Evolutionary conservation across 2,329 filamentous ascomycete species (phyloP).

Genomic region (Alternaria sp.): DNA sequence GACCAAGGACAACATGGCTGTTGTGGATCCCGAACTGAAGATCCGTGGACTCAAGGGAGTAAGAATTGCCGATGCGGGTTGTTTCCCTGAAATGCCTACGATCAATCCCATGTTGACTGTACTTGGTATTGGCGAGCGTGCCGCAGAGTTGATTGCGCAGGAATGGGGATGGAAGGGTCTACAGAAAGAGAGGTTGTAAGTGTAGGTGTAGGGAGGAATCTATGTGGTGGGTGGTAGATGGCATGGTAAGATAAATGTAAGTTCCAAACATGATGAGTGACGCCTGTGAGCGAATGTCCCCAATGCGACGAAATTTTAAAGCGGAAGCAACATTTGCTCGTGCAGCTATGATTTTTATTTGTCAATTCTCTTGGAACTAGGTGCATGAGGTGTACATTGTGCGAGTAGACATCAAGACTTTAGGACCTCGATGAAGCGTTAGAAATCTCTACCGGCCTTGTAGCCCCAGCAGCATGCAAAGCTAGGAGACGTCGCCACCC

Average conservation of each 20-base stretch:
- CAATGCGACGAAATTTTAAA: background rate
- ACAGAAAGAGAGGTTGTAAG: slow-evolving; percentile 63
- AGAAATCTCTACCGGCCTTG: too few species aligned
- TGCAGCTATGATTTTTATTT: too few species aligned
- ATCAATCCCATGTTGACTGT: slow-evolving; percentile 95
- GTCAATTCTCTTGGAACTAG: too few species aligned
- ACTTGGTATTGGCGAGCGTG: slow-evolving; percentile 80
- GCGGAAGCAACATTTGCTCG: too few species aligned
- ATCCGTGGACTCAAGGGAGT: slow-evolving; percentile 76
- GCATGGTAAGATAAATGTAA: slow-evolving; percentile 1
- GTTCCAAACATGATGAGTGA: background rate
- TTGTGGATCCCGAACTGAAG: slow-evolving; percentile 79
- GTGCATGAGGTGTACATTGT: too few species aligned
- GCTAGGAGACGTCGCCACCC: too few species aligned
- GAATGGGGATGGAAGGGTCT: slow-evolving; percentile 72
- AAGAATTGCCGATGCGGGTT: slow-evolving; percentile 83
- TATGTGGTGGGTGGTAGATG: background rate
- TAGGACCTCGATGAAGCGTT: too few species aligned
- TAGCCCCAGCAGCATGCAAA: too few species aligned
- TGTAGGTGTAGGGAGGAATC: background rate
- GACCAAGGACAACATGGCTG: slow-evolving; percentile 71
- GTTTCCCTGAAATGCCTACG: slow-evolving; percentile 86
- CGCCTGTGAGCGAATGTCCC: background rate
- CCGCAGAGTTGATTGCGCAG: slow-evolving; percentile 81
- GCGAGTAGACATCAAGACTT: too few species aligned